These are phyloP conservation scores for Erigeron philadelphicus DNA, from an alignment of 140 eudicot species.

Conservation along the genomic window DNA sequence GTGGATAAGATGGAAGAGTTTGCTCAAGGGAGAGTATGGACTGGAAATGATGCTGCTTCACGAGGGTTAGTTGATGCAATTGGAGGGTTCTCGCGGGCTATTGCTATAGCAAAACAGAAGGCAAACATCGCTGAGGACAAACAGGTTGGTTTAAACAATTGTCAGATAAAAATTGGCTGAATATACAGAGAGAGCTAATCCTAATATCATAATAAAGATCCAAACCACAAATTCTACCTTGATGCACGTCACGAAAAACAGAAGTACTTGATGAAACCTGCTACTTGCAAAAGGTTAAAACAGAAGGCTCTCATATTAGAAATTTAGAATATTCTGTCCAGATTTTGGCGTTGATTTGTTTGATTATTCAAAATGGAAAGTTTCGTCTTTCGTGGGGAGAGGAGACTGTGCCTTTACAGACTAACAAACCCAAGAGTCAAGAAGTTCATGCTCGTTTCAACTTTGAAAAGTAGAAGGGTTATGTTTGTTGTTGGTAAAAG, in stretches of 20 bases:
- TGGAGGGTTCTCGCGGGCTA: conserved; percentile 84
- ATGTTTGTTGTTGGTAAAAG: no score
- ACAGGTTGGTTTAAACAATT: conserved; percentile 38
- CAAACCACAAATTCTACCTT: background rate
- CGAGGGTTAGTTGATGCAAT: conserved; percentile 90
- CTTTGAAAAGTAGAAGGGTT: background rate
- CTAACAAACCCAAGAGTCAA: no score
- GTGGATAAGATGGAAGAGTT: conserved; percentile 83
- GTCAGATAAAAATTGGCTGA: background rate
- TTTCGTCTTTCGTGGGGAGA: no score
- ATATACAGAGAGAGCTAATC: background rate
- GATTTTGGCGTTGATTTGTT: no score
- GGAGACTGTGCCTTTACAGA: no score
- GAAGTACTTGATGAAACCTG: background rate
- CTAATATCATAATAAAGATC: background rate
- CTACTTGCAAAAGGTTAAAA: background rate
- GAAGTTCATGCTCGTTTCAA: background rate
- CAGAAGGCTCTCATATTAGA: background rate
- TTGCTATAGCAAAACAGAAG: conserved; percentile 90
- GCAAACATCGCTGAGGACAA: conserved; percentile 72
- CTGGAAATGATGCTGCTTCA: conserved; percentile 78
- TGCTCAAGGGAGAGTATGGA: conserved; percentile 99
- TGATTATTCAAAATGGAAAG: no score
- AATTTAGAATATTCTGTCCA: no score
- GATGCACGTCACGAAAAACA: background rate